Base-by-base conservation (phyloP, 1,284 basidiomycete genomes). In the Meira nashicola region DNA sequence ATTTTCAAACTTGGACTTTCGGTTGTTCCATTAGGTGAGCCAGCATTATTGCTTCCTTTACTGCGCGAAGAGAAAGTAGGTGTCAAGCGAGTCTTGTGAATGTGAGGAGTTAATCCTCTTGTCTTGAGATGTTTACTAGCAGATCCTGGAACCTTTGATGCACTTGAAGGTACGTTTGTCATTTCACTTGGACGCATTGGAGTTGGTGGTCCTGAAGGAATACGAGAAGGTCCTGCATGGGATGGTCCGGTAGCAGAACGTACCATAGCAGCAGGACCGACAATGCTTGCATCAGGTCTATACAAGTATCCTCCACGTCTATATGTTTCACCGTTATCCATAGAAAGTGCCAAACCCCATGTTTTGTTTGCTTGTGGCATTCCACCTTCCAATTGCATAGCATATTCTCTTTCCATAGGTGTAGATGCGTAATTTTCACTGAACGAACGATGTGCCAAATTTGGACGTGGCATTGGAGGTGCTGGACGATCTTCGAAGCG, bases 71-170 rank as follows among this genome's bases (percentile, higher is more conserved):
- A 53, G 50, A 53, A n/a, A 15, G 50, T 21, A 12, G 55, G 55
- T 40, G 55, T 56, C 19, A 56, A 39, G 14, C 55, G 19, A 17
- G 55, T 56, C 55, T 56, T 56, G n/a, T 56, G 40, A 4, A 56
- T 40, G 21, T 56, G 55, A 12, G 55, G 55, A 7, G 55, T 56
- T 14, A 56, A 43, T 10, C 55, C 55, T 25, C 49, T 50, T 3
- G 50, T 23, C 8, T n/a, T 28, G 12, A 12, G n/a, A 39, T 17
- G 19, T 11, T 39, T 41, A 17, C 46, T 48, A 21, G 46, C 46
- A 25, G 17, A 14, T 10, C 17, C 44, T 14, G 17, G 17, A 21
- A 15, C 19, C n/a, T 21, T 43, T 3, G n/a, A n/a, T 15, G 17
- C 23, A 9, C 23, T 25, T 6, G 7, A 15, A 50, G 17, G 15